Evolutionary conservation across 164 flowering plant species (phyloP), one percentile per base, ranked within the genome.

Genomic region (Nymphaea colorata): DNA sequence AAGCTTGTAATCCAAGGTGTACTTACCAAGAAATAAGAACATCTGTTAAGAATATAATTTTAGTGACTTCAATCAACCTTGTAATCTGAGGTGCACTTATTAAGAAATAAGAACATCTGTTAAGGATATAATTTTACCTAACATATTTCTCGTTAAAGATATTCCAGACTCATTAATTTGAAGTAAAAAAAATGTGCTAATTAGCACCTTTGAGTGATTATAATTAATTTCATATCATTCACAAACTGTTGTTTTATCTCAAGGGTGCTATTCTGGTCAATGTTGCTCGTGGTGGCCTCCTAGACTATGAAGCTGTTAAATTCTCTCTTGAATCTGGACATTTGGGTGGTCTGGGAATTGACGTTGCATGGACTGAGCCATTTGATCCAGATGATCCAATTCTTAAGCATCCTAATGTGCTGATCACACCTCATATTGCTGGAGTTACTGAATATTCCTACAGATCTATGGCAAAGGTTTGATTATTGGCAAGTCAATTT

Each of bases 351-450:
- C 76, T 91, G 69, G 97, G 87, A 65, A 85, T 80, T 65, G 98
- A 93, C 75, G 98, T 93, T 69, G 87, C 98, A 61, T 91, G 98
- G 97, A 81, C 81, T n/a, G 98, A 93, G 76, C 98, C 98, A 61
- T 86, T 91, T 75, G 79, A 91, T 80, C 98, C 97, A 7, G 79
- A 86, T 61, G 97, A 91, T 78, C 82, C 83, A 59, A 85, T 91
- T 76, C 64, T 87, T 72, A 82, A 82, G 77, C 81, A 80, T 76
- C 80, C 80, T 81, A 93, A 93, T 85, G 97, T 93, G 36, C 59
- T 90, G 4, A 68, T 89, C 66, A 93, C 97, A 12, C 97, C 97
- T 75, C 97, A 93, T 77, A 82, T 90, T 78, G 98, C 87, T 36
- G 98, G 98, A 62, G 92, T 90, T 42, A 87, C 96, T 3, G 94